These are phyloP conservation scores for Termitomyces sp. DNA, from an alignment of 768 basidiomycete genomes.

Conservation along the genomic window DNA sequence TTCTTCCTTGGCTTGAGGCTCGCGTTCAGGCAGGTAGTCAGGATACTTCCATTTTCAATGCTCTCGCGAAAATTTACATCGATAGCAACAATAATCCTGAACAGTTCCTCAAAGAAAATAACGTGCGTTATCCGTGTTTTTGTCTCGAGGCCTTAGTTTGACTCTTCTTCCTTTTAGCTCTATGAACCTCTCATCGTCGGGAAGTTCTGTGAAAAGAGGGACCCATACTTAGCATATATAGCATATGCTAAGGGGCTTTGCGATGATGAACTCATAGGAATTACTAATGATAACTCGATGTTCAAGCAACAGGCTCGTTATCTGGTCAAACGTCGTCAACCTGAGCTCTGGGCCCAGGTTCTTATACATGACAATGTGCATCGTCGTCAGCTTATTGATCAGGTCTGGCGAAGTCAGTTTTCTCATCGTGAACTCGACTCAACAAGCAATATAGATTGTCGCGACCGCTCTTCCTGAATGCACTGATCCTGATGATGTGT, in stretches of 20 bases:
- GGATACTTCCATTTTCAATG: conserved; percentile 93
- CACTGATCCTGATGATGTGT: conserved; percentile 98
- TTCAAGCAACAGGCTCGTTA: conserved; percentile 99
- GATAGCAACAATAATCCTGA: conserved; percentile 99
- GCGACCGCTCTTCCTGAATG: conserved; percentile 95
- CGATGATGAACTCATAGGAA: conserved; percentile 93
- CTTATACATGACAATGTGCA: conserved; percentile 85
- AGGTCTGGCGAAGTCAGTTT: conserved; percentile 42
- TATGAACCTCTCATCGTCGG: conserved; percentile 97
- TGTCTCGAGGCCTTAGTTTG: neutral
- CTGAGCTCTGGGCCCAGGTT: conserved; percentile 96
- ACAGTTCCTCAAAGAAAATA: conserved; percentile 97
- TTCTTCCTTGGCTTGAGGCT: conserved; percentile 95
- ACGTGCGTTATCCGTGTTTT: conserved; percentile 46
- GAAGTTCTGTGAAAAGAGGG: conserved; percentile 98
- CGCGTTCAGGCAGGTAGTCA: conserved; percentile 92
- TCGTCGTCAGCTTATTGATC: conserved; percentile 90
- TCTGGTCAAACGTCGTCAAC: conserved; percentile 90
- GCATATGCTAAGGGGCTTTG: conserved; percentile 99
- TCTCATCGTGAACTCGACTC: neutral
- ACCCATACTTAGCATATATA: conserved; percentile 97
- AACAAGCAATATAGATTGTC: conserved; percentile 54
- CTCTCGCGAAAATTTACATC: conserved; percentile 96
- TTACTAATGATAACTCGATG: conserved; percentile 99
- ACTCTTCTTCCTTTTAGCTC: conserved; percentile 40